A percentile compares a stretch with the other conserved stretches of the same genome.
Conservation (phyloP, 345 rosid species). For the Eucalyptus victrix region DNA sequence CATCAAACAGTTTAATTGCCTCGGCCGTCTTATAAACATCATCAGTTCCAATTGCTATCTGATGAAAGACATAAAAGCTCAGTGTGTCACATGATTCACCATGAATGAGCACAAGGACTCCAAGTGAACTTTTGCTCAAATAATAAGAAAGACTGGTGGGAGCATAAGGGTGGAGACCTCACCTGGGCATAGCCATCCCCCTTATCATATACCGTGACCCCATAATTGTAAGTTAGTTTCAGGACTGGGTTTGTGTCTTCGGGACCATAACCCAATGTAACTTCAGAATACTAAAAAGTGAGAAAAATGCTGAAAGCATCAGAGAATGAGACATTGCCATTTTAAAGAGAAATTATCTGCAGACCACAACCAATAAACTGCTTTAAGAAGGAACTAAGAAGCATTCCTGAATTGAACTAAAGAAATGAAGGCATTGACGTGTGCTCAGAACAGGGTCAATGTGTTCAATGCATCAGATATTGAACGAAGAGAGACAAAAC, state of each 20-base stretch:
- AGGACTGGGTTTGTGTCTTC: conserved; percentile 76
- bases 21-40: conserved; percentile 92
- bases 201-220: conserved; percentile 72
- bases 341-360: background rate
- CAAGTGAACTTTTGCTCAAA: background rate
- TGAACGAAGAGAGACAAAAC: background rate
- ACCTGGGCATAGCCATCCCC: conserved; percentile 94
- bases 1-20: conserved; percentile 69
- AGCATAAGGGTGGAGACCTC: background rate
- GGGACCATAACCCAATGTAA: conserved; percentile 89
- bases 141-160: background rate
- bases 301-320: background rate
- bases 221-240: conserved; percentile 87
- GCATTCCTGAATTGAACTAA: background rate
- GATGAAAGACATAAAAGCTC: background rate
- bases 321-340: background rate
- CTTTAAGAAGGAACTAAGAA: background rate
- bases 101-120: background rate
- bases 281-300: conserved; percentile 46
- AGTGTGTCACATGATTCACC: background rate
- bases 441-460: background rate
- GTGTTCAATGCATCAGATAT: background rate
- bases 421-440: background rate
- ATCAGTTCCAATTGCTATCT: conserved; percentile 95
- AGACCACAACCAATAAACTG: background rate